Conservation (phyloP, 2,329 filamentous ascomycete genomes). For the Coniochaeta hoffmannii region DNA sequence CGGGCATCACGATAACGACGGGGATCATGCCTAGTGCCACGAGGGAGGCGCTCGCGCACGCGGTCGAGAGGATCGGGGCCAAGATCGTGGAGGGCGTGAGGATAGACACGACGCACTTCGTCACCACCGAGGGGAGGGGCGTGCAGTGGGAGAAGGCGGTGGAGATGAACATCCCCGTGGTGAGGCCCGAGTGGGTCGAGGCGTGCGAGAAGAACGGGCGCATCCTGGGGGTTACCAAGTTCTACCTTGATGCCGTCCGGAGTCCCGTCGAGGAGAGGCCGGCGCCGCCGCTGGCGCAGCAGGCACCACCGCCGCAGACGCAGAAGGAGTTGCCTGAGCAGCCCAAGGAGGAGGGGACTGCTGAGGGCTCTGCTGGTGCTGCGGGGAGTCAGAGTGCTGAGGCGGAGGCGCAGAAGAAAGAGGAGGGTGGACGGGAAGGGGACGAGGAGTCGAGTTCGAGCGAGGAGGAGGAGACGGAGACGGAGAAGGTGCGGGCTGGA, state of each 20-base stretch:
- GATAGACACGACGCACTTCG: slow-evolving; percentile 97
- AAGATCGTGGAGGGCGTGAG: slow-evolving; percentile 84
- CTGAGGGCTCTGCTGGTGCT: slow-evolving; percentile 6
- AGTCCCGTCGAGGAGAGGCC: slow-evolving; percentile 23
- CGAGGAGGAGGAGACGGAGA: slow-evolving; percentile 17
- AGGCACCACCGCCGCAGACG: slow-evolving; percentile 1
- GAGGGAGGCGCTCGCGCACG: slow-evolving; percentile 64
- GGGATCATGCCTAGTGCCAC: slow-evolving; percentile 71
- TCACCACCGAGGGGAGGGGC: slow-evolving; percentile 88
- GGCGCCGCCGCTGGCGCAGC: background rate
- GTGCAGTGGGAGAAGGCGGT: slow-evolving; percentile 92
- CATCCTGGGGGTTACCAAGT: slow-evolving; percentile 89
- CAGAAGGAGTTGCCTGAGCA: slow-evolving; percentile 19
- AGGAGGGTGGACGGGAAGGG: slow-evolving; percentile 16
- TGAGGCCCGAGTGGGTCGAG: slow-evolving; percentile 93
- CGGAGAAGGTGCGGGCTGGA: slow-evolving; percentile 25
- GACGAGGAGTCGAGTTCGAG: slow-evolving; percentile 18
- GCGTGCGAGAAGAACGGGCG: slow-evolving; percentile 91
- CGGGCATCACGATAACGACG: slow-evolving; percentile 88
- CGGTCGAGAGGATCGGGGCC: slow-evolving; percentile 83
- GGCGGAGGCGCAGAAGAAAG: slow-evolving; percentile 18
- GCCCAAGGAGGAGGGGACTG: background rate
- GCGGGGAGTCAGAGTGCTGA: slow-evolving; percentile 10
- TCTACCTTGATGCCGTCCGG: slow-evolving; percentile 78
- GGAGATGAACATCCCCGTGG: slow-evolving; percentile 96